phyloP scores from a whole-genome alignment of 192 early-diverging fungal species.

The Coemansia sp. region DNA sequence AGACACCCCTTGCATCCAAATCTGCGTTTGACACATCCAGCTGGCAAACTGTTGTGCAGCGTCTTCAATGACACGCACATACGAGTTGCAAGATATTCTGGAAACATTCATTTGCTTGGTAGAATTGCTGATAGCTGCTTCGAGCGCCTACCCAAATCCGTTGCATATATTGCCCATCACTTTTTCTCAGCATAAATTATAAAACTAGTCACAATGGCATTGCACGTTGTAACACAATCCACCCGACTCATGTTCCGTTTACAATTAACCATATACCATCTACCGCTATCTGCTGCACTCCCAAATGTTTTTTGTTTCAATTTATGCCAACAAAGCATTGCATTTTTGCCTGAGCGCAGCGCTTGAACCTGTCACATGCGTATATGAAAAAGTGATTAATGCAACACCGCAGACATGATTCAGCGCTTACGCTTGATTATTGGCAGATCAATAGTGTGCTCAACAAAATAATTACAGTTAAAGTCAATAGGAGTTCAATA shows the following conservation, averaged over 20 bases:
- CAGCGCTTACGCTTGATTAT: neutral
- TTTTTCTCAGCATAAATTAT: constrained; percentile 1
- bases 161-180: neutral
- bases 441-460: neutral
- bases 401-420: neutral
- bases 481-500: neutral
- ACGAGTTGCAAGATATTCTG: no score
- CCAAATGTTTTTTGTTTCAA: neutral
- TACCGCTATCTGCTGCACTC: neutral
- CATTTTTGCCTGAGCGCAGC: neutral
- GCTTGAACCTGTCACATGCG: neutral
- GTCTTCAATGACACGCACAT: no score
- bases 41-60: no score
- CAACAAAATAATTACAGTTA: neutral
- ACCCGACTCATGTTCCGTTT: neutral
- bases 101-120: no score
- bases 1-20: no score
- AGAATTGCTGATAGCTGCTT: no score
- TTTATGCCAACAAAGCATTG: neutral
- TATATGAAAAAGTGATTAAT: neutral
- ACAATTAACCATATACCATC: no score
- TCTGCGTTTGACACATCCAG: no score
- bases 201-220: neutral
- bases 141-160: no score
- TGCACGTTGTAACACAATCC: neutral